These are phyloP conservation scores for Hysterium pulicare DNA, from an alignment of 2,329 filamentous ascomycete species.

Conservation along the genomic window DNA sequence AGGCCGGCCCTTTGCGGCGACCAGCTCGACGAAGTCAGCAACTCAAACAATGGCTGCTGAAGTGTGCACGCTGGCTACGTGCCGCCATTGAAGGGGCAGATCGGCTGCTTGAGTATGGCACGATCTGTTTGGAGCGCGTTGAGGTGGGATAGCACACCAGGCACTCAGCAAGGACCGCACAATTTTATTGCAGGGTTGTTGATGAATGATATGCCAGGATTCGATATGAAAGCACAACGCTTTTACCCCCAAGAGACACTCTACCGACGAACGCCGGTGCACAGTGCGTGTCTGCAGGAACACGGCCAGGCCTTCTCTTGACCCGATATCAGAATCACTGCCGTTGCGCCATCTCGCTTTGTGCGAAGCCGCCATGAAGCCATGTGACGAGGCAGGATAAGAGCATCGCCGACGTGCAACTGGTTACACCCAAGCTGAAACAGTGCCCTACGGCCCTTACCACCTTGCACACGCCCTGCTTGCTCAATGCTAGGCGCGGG, in stretches of 20 bases:
- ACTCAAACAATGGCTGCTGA: neutral
- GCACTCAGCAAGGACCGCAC: conserved; percentile 7
- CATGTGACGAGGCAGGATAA: no score
- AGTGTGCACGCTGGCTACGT: neutral
- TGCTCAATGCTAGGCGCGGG: neutral
- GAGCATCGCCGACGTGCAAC: no score
- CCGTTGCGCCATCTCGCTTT: no score
- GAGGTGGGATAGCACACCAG: neutral
- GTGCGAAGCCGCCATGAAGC: no score
- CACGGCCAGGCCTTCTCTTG: no score
- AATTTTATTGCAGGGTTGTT: conserved; percentile 6
- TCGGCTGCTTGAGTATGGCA: neutral
- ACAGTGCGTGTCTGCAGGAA: no score
- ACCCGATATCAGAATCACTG: no score
- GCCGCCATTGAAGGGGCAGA: conserved; percentile 5
- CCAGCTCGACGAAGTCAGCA: neutral
- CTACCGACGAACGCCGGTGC: no score
- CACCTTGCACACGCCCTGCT: neutral
- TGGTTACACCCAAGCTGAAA: conserved; percentile 18
- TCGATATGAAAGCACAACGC: conserved; percentile 7
- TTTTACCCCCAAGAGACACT: conserved; percentile 10
- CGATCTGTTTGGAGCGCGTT: conserved; percentile 1
- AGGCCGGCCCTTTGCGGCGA: neutral
- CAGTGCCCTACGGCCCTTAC: neutral
- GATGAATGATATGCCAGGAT: conserved; percentile 9